Evolutionary conservation across 352 stramenopile genomes (phyloP).

Genomic region (Pythium vanterpoolii): DNA sequence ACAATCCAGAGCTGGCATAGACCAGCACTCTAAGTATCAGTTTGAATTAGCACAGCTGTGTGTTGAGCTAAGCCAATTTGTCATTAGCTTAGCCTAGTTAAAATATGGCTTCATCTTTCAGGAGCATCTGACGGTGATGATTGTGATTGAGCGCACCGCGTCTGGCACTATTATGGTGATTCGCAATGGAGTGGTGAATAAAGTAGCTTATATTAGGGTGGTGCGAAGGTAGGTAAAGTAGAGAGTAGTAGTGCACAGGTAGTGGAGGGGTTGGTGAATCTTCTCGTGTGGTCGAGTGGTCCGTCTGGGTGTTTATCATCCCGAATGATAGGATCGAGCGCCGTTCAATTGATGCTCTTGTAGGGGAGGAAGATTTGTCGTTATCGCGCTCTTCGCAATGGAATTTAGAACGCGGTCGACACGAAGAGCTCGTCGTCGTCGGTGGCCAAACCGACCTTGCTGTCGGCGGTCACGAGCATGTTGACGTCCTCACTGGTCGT

Average conservation of each 20-base stretch:
- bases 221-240: background rate
- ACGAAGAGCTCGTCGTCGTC: conserved; percentile 56
- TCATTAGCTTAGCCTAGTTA: background rate
- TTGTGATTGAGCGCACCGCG: too few species aligned
- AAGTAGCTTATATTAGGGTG: background rate
- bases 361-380: background rate
- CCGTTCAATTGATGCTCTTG: conserved; percentile 14
- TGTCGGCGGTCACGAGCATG: conserved; percentile 50
- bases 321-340: background rate
- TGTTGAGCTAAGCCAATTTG: too few species aligned
- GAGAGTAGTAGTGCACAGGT: background rate
- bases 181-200: too few species aligned
- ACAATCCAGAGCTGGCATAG: background rate
- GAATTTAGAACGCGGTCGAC: conserved; percentile 38
- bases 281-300: background rate
- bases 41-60: too few species aligned
- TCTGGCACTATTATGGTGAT: too few species aligned
- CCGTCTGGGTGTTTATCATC: conserved; percentile 2
- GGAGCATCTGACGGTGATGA: too few species aligned
- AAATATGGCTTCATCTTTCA: background rate
- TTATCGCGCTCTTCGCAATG: background rate
- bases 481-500: conserved; percentile 20
- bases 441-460: conserved; percentile 48
- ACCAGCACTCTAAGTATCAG: background rate
- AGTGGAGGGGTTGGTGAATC: background rate